A percentile compares a stretch with the other conserved stretches of the same genome.
These are phyloP conservation scores for Thraustochytrium aureum DNA, from an alignment of 352 stramenopile genomes.

Conservation along the genomic window DNA sequence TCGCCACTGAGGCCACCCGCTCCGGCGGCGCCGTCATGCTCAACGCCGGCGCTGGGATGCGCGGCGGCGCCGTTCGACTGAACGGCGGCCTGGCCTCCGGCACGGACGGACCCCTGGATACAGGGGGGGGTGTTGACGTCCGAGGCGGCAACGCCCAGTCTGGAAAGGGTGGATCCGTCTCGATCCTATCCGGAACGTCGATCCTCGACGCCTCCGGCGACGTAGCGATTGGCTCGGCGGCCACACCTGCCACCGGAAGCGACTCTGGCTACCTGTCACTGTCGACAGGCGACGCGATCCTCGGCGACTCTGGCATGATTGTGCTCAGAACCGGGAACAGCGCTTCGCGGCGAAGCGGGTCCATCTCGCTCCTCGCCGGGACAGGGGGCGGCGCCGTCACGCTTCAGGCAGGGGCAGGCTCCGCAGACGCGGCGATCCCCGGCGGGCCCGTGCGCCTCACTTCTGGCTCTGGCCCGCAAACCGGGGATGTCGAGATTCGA, in stretches of 20 bases:
- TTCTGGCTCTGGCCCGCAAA: not conserved
- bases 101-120: conserved; percentile 7
- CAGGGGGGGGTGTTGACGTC: conserved; percentile 48
- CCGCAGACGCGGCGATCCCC: not conserved
- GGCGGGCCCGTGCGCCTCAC: conserved; percentile 17
- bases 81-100: conserved; percentile 30
- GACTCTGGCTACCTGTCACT: conserved; percentile 32
- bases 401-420: conserved; percentile 11
- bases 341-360: not conserved
- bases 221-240: not conserved
- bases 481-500: not conserved
- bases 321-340: conserved; percentile 7
- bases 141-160: not conserved
- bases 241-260: not conserved
- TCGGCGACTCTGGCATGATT: conserved; percentile 15
- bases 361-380: conserved; percentile 1
- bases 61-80: not conserved
- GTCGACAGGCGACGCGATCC: not conserved
- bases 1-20: not conserved
- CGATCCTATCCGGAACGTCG: not conserved
- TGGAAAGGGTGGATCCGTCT: conserved; percentile 10
- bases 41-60: not conserved
- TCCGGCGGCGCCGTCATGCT: not conserved
- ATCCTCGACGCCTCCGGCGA: conserved; percentile 19
- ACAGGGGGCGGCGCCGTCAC: not conserved